These are phyloP conservation scores for Iberis pinnata DNA, from an alignment of 345 rosid genomes.

Conservation along the genomic window DNA sequence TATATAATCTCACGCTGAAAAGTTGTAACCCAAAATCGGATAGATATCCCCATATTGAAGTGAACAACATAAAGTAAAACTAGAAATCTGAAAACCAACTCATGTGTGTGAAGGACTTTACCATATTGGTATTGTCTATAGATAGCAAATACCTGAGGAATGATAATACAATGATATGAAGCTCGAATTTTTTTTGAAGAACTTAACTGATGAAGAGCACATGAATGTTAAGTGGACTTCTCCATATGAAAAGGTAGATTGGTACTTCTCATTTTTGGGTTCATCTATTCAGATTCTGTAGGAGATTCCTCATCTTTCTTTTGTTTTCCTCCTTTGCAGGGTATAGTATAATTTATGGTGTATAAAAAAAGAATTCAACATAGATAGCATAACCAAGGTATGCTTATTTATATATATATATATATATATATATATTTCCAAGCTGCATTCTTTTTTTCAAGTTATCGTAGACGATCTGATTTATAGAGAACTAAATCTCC, in stretches of 20 bases:
- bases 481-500: constrained; percentile 63
- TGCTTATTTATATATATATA: background rate
- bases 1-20: no score
- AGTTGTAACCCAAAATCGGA: no score
- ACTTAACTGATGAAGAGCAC: constrained; percentile 59
- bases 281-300: no score
- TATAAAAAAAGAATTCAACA: constrained; percentile 85
- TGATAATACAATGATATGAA: constrained; percentile 89
- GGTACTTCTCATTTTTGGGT: constrained; percentile 3
- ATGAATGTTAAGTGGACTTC: constrained; percentile 71
- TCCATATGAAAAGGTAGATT: constrained; percentile 77
- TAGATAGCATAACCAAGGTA: constrained; percentile 82
- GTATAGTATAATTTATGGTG: constrained; percentile 58
- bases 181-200: constrained; percentile 75
- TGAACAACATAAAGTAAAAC: no score
- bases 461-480: background rate
- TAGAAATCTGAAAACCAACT: no score
- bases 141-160: constrained; percentile 75
- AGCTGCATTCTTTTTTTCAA: background rate
- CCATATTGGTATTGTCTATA: constrained; percentile 18
- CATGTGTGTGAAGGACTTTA: background rate
- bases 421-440: no score
- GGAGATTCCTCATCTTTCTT: no score
- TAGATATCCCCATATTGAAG: no score
- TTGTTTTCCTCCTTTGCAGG: constrained; percentile 31